Conservation (phyloP, 768 basidiomycete genomes). For the Termitomyces sp. region DNA sequence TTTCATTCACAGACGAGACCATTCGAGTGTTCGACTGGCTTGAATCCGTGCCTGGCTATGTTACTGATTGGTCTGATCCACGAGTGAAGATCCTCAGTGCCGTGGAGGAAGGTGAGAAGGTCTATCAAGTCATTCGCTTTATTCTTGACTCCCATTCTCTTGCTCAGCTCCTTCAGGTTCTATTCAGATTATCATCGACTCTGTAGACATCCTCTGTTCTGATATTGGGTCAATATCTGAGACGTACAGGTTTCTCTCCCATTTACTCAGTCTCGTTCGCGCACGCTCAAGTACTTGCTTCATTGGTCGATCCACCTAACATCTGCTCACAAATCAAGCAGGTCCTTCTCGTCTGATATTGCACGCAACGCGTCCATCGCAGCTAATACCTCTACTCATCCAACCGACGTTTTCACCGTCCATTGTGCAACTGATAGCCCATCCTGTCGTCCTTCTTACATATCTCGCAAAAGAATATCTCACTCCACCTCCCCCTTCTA, state of each 20-base stretch:
- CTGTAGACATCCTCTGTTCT: slow-evolving; percentile 58
- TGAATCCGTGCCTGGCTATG: slow-evolving; percentile 51
- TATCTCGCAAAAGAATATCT: slow-evolving; percentile 72
- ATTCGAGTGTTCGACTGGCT: slow-evolving; percentile 49
- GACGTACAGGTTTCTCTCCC: slow-evolving; percentile 48
- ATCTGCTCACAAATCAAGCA: slow-evolving; percentile 16
- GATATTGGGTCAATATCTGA: slow-evolving; percentile 55
- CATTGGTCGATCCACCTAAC: background rate
- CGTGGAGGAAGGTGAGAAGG: slow-evolving; percentile 36
- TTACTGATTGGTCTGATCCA: slow-evolving; percentile 27
- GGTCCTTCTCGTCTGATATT: slow-evolving; percentile 58
- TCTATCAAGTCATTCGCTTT: slow-evolving; percentile 6
- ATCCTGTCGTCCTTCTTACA: slow-evolving; percentile 65
- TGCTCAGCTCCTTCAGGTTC: slow-evolving; percentile 39
- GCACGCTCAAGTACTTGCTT: slow-evolving; percentile 42
- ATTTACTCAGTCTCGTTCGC: slow-evolving; percentile 41
- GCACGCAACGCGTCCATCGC: slow-evolving; percentile 48
- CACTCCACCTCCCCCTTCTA: slow-evolving; percentile 63
- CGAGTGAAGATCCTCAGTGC: slow-evolving; percentile 35
- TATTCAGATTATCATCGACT: slow-evolving; percentile 69
- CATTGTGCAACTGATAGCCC: slow-evolving; percentile 60
- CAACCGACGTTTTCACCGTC: slow-evolving; percentile 64
- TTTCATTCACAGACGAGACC: slow-evolving; percentile 17
- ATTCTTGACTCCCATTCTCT: slow-evolving; percentile 2
- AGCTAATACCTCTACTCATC: slow-evolving; percentile 51